Evolutionary conservation across 768 basidiomycete genomes (phyloP), one percentile per base, ranked within the genome.

Genomic region (Daedalea quercina): DNA sequence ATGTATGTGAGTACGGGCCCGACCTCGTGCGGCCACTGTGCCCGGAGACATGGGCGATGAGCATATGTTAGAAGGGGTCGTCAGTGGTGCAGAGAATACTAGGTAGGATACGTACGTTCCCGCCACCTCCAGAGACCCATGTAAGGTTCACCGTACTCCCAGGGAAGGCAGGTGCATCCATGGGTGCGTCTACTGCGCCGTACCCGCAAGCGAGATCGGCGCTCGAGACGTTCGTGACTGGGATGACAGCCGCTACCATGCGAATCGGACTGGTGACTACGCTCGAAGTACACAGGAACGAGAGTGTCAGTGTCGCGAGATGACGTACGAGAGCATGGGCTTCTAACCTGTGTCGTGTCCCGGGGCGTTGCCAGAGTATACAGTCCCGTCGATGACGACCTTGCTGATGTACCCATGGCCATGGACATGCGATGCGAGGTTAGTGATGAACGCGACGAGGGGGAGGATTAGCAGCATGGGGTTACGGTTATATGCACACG

Each of bases 1-100:
- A 90, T 76, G 63, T 90, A 90, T 33, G 84, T 87, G 68, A 89
- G 68, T 66, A 88, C 69, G 3, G 88, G 87, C 3, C 88, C 87
- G 23, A 70, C 81, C 53, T 84, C 69, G 59, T 87, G 79, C 1
- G 72, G 73, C 80, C 76, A 79, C 69, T 75, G 49, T n/a, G 28
- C 6, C 20, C 28, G 1, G 37, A 40, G 4, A 15, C 37, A 15
- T 17, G 28, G 4, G 19, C 23, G 19, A 33, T 11, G 2, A 2
- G 13, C n/a, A 20, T 24, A 33, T 40, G n/a, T 31, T 11, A 49
- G 47, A 22, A 28, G 24, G 40, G n/a, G 23, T 67, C 77, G 47
- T 9, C 25, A 19, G 26, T 22, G 6, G 33, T n/a, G 17, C 15
- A 25, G 24, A 40, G 49, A 24, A 26, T 33, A 40, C 9, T 31